Base-by-base conservation (phyloP, 2,329 filamentous ascomycete species). In the Coniochaeta sp. region DNA sequence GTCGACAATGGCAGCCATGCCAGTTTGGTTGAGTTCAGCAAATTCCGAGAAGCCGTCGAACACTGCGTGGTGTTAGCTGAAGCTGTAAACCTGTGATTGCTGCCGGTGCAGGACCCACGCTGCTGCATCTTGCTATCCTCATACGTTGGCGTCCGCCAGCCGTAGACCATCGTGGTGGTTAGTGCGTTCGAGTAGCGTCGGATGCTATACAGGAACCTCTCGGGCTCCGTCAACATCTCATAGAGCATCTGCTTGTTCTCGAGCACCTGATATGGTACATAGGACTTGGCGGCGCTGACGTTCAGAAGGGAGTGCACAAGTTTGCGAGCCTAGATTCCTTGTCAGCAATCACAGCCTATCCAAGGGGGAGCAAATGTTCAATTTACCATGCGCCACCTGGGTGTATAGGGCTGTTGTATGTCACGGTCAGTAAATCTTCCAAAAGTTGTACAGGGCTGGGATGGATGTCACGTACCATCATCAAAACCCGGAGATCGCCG, bases 161-260 rank as follows among this genome's bases (percentile, higher is more conserved):
- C 76, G 51, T 75, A 80, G 1, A 76, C 66, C 68, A 79, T 78
- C 2, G 69, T 70, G 0, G 75, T 78, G 0, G 73, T 75, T 2
- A 79, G 59, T 1, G 76, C 71, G 45, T 72, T 73, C 2, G 73
- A 70, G 56, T 76, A 80, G 1, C 76, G 68, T 7, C 74, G 65
- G 16, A 79, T 68, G 52, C 76, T 69, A 13, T 71, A 56, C 7
- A 73, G 53, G 52, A 76, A 74, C 8, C 65, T 54, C 1, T 73
- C 56, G 0, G 77, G 76, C 2, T 64, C 53, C 0, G 72, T 67
- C 3, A 81, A 56, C 16, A 82, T 61, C 6, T 75, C 72, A 42
- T 54, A 66, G 18, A 79, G 63, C 76, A 82, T 76, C 48, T 74
- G 71, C 57, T 75, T 77, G 61, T 74, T 78, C 59, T 82, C 78